Percentiles rank a stretch among this genome's conserved stretches.
These are phyloP conservation scores for Solanum tacnaense DNA, from an alignment of 257 asterid genomes.

Conservation along the genomic window DNA sequence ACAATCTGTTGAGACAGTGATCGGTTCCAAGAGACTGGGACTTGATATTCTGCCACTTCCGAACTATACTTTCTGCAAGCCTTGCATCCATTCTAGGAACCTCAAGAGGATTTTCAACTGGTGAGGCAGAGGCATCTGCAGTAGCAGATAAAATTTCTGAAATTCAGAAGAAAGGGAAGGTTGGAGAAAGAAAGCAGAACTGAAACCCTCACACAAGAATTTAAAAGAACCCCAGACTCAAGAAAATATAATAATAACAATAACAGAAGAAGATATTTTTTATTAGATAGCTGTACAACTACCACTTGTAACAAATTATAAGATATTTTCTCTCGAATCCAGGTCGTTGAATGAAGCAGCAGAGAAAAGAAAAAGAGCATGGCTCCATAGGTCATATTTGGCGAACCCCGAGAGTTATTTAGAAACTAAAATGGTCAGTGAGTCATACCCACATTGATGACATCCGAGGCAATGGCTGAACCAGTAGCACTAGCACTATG, in stretches of 20 bases:
- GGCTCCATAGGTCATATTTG: not conserved
- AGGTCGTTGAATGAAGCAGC: not conserved
- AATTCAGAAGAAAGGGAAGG: not conserved
- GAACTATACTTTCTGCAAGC: conserved; percentile 72
- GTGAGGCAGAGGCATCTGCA: conserved; percentile 37
- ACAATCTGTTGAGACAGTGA: conserved; percentile 50
- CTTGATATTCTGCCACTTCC: conserved; percentile 79
- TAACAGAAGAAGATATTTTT: not conserved
- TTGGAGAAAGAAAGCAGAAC: not conserved
- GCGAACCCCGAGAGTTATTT: not conserved
- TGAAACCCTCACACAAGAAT: not conserved
- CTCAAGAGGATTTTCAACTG: conserved; percentile 42
- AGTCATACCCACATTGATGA: conserved; percentile 70
- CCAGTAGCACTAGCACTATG: conserved; percentile 29
- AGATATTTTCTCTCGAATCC: not conserved
- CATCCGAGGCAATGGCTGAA: conserved; percentile 50
- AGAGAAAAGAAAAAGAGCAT: not conserved
- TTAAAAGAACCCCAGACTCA: not conserved
- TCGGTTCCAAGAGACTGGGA: conserved; percentile 91
- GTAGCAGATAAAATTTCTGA: not conserved
- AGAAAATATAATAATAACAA: not conserved
- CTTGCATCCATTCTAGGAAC: conserved; percentile 86
- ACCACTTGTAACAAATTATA: not conserved
- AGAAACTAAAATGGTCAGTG: not conserved
- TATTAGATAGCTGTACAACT: not conserved